Percentiles rank a stretch among this genome's conserved stretches.
phyloP scores from a whole-genome alignment of 1,284 basidiomycete genomes.

The Leccinum fallax region DNA sequence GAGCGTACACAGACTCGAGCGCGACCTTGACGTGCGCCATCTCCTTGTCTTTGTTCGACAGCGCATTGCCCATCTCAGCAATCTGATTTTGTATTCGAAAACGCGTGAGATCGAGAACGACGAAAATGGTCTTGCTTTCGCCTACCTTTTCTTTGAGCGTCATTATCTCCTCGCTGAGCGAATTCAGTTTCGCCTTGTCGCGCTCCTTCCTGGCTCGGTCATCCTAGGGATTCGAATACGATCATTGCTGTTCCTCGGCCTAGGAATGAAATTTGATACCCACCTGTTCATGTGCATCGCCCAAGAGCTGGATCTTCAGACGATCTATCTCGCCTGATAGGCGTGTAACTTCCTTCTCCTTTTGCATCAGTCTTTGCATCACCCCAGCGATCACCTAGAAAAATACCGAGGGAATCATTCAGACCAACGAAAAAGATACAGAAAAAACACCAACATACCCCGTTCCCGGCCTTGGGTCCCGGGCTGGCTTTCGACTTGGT shows the following conservation, averaged over 20 bases:
- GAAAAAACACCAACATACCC: constrained; percentile 39
- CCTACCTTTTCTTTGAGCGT: constrained; percentile 69
- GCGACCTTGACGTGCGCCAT: constrained; percentile 79
- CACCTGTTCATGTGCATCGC: constrained; percentile 60
- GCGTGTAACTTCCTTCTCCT: constrained; percentile 82
- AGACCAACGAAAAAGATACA: background rate
- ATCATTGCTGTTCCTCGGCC: constrained; percentile 4
- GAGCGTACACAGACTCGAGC: constrained; percentile 81
- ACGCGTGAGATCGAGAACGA: constrained; percentile 2
- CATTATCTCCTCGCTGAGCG: constrained; percentile 76
- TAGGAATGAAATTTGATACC: constrained; percentile 23
- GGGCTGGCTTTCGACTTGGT: constrained; percentile 41
- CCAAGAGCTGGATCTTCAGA: constrained; percentile 56
- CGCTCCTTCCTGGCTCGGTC: constrained; percentile 79
- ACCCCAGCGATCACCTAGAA: constrained; percentile 69
- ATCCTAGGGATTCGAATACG: constrained; percentile 50
- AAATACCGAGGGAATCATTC: constrained; percentile 7
- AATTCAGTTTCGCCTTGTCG: constrained; percentile 73
- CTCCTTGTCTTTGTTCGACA: constrained; percentile 70
- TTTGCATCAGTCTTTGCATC: constrained; percentile 80
- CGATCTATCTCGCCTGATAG: constrained; percentile 75
- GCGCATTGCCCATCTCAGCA: constrained; percentile 51
- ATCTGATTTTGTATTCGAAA: constrained; percentile 41
- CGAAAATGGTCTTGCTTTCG: constrained; percentile 2
- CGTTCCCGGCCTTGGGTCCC: constrained; percentile 50